These are phyloP conservation scores for Plasmodium vinckei DNA, from an alignment of 169 alveolate species.

Conservation along the genomic window DNA sequence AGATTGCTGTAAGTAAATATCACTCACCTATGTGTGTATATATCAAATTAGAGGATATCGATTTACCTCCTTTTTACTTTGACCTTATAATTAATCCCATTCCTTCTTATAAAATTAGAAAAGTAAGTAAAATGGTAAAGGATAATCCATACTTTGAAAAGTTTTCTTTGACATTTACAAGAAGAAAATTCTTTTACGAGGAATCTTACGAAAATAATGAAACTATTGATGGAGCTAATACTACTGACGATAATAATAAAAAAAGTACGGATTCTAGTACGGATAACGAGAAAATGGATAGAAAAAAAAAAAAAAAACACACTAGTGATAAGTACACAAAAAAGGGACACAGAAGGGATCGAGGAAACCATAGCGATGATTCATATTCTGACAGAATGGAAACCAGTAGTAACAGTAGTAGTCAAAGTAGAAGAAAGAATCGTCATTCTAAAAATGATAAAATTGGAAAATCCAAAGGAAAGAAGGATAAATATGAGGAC, in stretches of 20 bases:
- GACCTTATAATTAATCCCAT: conserved; percentile 98
- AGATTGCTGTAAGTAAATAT: conserved; percentile 91
- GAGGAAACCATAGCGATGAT: neutral
- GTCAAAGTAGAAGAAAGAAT: conserved; percentile 17
- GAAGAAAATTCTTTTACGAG: conserved; percentile 50
- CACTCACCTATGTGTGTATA: conserved; percentile 89
- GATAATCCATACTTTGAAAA: conserved; percentile 67
- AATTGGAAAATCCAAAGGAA: conserved; percentile 2
- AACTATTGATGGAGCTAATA: neutral
- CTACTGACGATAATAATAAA: conserved; percentile 7
- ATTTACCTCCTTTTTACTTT: conserved; percentile 94
- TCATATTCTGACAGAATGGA: neutral
- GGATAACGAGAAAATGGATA: neutral
- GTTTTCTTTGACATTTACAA: conserved; percentile 24
- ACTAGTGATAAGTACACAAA: neutral
- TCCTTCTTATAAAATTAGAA: conserved; percentile 94
- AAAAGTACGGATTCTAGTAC: conserved; percentile 8
- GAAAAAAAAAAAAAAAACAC: neutral
- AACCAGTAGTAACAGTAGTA: neutral
- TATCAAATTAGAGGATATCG: conserved; percentile 94
- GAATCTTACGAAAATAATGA: neutral
- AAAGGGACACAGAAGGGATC: neutral
- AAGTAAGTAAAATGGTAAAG: conserved; percentile 76
- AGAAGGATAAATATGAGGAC: conserved; percentile 7
- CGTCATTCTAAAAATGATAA: conserved; percentile 8